A percentile compares a stretch with the other conserved stretches of the same genome.
These are phyloP conservation scores for Casuarina glauca DNA, from an alignment of 306 rosid species.

Conservation along the genomic window DNA sequence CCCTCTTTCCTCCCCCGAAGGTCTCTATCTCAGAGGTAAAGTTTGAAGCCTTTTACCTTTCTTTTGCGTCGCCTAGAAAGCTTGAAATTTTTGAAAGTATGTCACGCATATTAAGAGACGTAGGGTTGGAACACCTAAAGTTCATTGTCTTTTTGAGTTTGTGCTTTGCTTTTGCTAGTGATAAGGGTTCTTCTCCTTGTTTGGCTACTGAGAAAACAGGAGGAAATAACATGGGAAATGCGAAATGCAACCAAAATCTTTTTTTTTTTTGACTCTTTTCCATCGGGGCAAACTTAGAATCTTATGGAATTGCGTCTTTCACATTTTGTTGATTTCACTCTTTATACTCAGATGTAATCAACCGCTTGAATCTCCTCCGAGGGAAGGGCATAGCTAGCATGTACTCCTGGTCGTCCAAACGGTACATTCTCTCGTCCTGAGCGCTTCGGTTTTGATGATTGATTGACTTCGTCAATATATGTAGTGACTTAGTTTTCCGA, in stretches of 20 bases:
- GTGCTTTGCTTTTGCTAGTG: background rate
- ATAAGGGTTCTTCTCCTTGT: background rate
- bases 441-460: background rate
- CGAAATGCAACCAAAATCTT: background rate
- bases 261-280: background rate
- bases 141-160: background rate
- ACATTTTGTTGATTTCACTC: background rate
- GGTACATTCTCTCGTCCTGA: constrained; percentile 37
- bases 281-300: background rate
- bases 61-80: background rate
- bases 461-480: background rate
- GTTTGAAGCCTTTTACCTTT: background rate
- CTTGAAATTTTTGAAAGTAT: too few relatives aligned
- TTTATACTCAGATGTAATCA: constrained; percentile 58
- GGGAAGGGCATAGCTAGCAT: constrained; percentile 77
- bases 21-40: constrained; percentile 83
- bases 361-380: constrained; percentile 75
- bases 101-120: background rate
- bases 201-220: background rate
- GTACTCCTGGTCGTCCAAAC: constrained; percentile 95
- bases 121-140: too few relatives aligned
- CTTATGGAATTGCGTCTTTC: background rate
- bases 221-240: background rate
- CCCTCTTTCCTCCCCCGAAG: constrained; percentile 80
- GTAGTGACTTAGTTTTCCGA: background rate